A percentile compares a stretch with the other conserved stretches of the same genome.
Evolutionary conservation across 2,329 filamentous ascomycete genomes (phyloP).

Genomic region (Zymoseptoria passerinii): DNA sequence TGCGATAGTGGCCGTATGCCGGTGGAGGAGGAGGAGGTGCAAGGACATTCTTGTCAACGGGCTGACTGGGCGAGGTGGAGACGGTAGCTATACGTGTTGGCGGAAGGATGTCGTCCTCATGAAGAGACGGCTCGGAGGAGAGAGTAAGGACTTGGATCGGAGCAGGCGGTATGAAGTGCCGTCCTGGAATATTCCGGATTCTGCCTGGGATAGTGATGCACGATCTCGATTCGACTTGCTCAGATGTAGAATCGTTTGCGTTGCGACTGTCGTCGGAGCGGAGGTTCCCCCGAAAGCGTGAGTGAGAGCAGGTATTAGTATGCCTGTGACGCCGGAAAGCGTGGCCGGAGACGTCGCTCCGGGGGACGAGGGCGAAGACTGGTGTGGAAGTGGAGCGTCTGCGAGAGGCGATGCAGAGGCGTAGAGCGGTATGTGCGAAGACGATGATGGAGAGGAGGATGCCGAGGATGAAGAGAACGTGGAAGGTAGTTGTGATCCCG

Average conservation of each 20-base stretch:
- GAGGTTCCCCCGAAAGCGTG: background rate
- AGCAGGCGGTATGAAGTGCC: conserved; percentile 56
- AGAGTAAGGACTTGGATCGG: conserved; percentile 71
- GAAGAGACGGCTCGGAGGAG: conserved; percentile 25
- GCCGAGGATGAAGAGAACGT: conserved; percentile 70
- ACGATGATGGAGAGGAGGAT: conserved; percentile 67
- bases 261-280: background rate
- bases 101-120: conserved; percentile 34
- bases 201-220: background rate
- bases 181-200: background rate
- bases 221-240: background rate
- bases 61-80: conserved; percentile 24
- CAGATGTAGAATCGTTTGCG: background rate
- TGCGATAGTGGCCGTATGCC: conserved; percentile 77
- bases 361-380: background rate
- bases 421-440: conserved; percentile 71
- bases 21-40: conserved; percentile 51
- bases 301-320: conserved; percentile 9
- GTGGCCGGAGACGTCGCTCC: background rate
- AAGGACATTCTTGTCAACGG: conserved; percentile 19
- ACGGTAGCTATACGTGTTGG: conserved; percentile 12
- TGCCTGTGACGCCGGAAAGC: conserved; percentile 16
- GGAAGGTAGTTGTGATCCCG: conserved; percentile 60
- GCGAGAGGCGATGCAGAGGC: conserved; percentile 51
- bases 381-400: conserved; percentile 11